Evolutionary conservation across 495 filamentous ascomycete species (phyloP), one percentile per base, ranked within the genome.

Genomic region (Rostrohypoxylon terebratum): DNA sequence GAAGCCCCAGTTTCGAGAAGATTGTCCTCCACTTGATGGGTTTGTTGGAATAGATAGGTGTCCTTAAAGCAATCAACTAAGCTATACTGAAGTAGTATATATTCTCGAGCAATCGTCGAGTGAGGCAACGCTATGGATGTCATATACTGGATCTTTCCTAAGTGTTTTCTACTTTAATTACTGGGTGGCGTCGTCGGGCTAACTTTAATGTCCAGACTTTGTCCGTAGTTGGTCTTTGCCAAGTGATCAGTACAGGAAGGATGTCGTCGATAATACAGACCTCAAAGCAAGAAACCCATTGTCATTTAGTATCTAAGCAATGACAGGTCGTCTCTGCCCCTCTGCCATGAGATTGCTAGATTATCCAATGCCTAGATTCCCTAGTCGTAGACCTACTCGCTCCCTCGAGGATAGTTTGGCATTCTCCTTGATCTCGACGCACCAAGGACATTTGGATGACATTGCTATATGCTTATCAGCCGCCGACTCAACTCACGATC

Each of bases 1-100:
- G 75, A 77, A 23, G 73, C 69, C 8, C 77, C 77, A 18, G 60
- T 66, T 21, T 54, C 60, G 11, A 54, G 14, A 5, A 21, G 8
- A 31, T 3, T 45, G 14, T 45, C 42, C 42, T 20, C 42, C 16
- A 16, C 8, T 18, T 45, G 5, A 5, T 45, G 18, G 9, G 14
- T 13, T 44, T 47, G 21, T 33, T 54, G 14, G 28, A 33, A 21
- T 59, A 42, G 36, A 42, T 59, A 20, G 33, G 16, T 58, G 11
- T 33, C 28, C 25, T 11, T 18, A 13, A 4, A 25, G 8, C 21
- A 50, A 10, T 25, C 47, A 1, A 10, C 23, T 11, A 31, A 53
- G 13, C 7, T 31, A 11, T 53, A 31, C 11, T 31, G 28, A 8
- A 25, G 23, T 1, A 31, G 23, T 53, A 14, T 13, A 8, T 0